A percentile compares a stretch with the other conserved stretches of the same genome.
Conservation (phyloP, 2,329 filamentous ascomycete genomes). For the Huntiella omanensis region DNA sequence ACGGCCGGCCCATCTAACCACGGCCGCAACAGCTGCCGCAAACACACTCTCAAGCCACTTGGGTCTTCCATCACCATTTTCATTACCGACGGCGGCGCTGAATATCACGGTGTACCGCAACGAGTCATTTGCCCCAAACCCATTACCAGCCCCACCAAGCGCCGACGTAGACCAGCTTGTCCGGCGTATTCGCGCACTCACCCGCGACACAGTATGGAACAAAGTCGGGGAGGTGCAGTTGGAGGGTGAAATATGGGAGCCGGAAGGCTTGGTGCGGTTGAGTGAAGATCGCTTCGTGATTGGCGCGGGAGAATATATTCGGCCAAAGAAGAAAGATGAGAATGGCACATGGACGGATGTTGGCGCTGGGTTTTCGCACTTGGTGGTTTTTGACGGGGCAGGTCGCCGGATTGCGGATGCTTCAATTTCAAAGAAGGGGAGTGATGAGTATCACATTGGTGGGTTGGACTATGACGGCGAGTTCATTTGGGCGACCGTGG, state of each 20-base stretch:
- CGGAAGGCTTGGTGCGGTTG: slow-evolving; percentile 28
- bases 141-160: slow-evolving; percentile 20
- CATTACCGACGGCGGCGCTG: slow-evolving; percentile 9
- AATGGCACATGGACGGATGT: slow-evolving; percentile 31
- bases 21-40: background rate
- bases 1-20: slow-evolving; percentile 16
- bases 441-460: slow-evolving; percentile 26
- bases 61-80: slow-evolving; percentile 2
- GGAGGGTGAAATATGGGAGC: slow-evolving; percentile 27
- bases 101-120: slow-evolving; percentile 20
- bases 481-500: slow-evolving; percentile 27
- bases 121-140: slow-evolving; percentile 17
- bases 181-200: slow-evolving; percentile 18
- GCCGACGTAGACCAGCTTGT: slow-evolving; percentile 21
- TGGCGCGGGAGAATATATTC: slow-evolving; percentile 25
- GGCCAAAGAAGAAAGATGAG: slow-evolving; percentile 21
- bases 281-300: slow-evolving; percentile 25
- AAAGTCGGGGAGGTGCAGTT: slow-evolving; percentile 23
- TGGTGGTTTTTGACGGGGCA: slow-evolving; percentile 25
- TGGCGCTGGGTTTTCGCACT: slow-evolving; percentile 25
- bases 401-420: slow-evolving; percentile 26
- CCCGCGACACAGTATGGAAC: slow-evolving; percentile 24
- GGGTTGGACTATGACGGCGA: slow-evolving; percentile 30
- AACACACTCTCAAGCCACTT: background rate
- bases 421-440: slow-evolving; percentile 21